A percentile compares a stretch with the other conserved stretches of the same genome.
Evolutionary conservation across 352 stramenopile species (phyloP).

Genomic region (Phytophthora litchii): DNA sequence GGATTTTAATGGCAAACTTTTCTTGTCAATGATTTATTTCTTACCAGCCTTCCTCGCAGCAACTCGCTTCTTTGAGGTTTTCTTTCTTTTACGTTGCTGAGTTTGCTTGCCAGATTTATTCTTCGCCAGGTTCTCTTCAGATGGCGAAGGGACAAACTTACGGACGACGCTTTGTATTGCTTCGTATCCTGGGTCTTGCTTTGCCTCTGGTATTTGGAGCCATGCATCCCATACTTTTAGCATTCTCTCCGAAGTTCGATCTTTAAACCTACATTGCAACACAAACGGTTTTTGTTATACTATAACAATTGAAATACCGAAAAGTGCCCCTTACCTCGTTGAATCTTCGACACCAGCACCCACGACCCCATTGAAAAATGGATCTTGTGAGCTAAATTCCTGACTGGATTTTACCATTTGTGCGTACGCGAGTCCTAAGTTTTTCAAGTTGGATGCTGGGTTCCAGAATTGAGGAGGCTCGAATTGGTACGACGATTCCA

Average conservation of each 20-base stretch:
- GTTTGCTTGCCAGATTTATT: constrained; percentile 4
- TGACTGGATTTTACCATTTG: constrained; percentile 91
- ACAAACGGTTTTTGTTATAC: background rate
- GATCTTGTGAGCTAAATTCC: constrained; percentile 49
- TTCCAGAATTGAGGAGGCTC: constrained; percentile 70
- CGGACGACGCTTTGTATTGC: constrained; percentile 58
- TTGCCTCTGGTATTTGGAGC: constrained; percentile 55
- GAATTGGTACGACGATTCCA: constrained; percentile 71
- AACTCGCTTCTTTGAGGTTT: constrained; percentile 7
- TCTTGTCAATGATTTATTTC: constrained; percentile 5
- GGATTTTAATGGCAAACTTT: constrained; percentile 4
- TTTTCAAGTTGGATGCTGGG: constrained; percentile 85
- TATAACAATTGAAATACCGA: background rate
- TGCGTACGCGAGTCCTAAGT: constrained; percentile 93
- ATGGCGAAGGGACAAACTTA: constrained; percentile 43
- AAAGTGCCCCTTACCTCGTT: constrained; percentile 32
- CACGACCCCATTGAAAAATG: constrained; percentile 58
- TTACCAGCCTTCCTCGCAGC: constrained; percentile 9
- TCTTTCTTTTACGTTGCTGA: constrained; percentile 22
- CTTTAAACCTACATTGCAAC: constrained; percentile 56
- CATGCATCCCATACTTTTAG: constrained; percentile 73
- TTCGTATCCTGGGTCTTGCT: constrained; percentile 50
- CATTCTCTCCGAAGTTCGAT: constrained; percentile 67
- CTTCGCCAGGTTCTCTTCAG: constrained; percentile 2
- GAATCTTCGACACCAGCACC: constrained; percentile 43